Evolutionary conservation across 1,139 yeast species (phyloP), one percentile per base, ranked within the genome.

Genomic region (Komagataea norvegica): DNA sequence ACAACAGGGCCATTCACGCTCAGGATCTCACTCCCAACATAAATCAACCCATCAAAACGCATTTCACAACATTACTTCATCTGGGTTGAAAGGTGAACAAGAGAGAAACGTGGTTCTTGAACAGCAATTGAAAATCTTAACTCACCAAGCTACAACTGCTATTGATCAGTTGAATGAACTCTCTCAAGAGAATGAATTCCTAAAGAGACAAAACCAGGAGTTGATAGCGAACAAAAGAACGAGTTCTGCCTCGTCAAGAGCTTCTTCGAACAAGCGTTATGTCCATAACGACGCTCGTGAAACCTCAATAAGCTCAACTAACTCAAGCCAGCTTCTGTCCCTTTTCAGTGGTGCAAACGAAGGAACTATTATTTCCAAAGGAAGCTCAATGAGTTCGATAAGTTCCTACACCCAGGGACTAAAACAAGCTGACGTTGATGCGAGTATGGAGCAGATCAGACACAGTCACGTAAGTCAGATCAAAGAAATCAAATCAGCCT

Each of bases 141-240:
- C 62, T 25, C 56, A 56, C 10, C 66, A 62, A 34, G 52, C 56
- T 10, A 46, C 55, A 1, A 11, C 37, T 29, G 55, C 54, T 2
- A 33, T 53, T 22, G 57, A 53, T 30, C 37, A 39, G 28, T 36
- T 62, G n/a, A 48, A 57, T 8, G 61, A 57, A 26, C 44, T 57
- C 14, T 47, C 54, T 2, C 47, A 54, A 24, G 61, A 60, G 33
- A 43, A 59, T 24, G 59, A 59, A 16, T 27, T 33, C 6, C 32
- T 59, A 33, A 51, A 41, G 26, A 45, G 47, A 29, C 58, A 60
- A 34, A 60, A 61, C 36, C 57, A 57, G 21, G 41, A 43, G 5
- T 37, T 59, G 25, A 14, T 38, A 15, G 2, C 29, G 8, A n/a
- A 26, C 29, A 43, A 39, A 31, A 35, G 40, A 19, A 33, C 23